Percentiles rank a stretch among this genome's conserved stretches.
Evolutionary conservation across 805 yeast genomes (phyloP).

Genomic region (Komagataella pseudopastoris): DNA sequence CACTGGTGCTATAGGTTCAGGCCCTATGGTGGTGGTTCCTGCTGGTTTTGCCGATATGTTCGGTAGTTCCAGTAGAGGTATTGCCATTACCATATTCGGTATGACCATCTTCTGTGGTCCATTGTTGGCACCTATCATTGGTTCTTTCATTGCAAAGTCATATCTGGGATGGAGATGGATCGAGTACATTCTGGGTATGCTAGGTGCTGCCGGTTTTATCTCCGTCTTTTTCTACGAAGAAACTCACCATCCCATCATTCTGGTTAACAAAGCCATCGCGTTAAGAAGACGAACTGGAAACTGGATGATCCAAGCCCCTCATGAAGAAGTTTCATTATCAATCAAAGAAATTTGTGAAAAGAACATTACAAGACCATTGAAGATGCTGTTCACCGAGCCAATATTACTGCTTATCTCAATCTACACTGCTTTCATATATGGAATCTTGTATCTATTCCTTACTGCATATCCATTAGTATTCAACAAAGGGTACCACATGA

Average conservation of each 20-base stretch:
- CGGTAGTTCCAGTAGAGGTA: constrained; percentile 53
- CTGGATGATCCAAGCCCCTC: constrained; percentile 76
- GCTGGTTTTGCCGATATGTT: constrained; percentile 81
- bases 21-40: constrained; percentile 76
- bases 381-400: constrained; percentile 59
- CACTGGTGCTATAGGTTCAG: constrained; percentile 73
- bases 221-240: constrained; percentile 40
- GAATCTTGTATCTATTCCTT: constrained; percentile 59
- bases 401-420: constrained; percentile 53
- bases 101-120: constrained; percentile 74
- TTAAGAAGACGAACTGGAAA: constrained; percentile 60
- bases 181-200: constrained; percentile 53
- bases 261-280: constrained; percentile 46
- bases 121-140: constrained; percentile 67
- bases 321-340: constrained; percentile 46
- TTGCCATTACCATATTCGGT: constrained; percentile 58
- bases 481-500: constrained; percentile 43
- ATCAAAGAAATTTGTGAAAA: constrained; percentile 47
- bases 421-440: constrained; percentile 71
- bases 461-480: constrained; percentile 71
- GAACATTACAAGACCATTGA: constrained; percentile 54
- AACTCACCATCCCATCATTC: constrained; percentile 58
- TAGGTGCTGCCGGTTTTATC: constrained; percentile 29
- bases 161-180: constrained; percentile 75
- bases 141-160: constrained; percentile 50